Percentiles rank a stretch among this genome's conserved stretches.
Conservation (phyloP, 208 protist species). For the Lotmaria passim region DNA sequence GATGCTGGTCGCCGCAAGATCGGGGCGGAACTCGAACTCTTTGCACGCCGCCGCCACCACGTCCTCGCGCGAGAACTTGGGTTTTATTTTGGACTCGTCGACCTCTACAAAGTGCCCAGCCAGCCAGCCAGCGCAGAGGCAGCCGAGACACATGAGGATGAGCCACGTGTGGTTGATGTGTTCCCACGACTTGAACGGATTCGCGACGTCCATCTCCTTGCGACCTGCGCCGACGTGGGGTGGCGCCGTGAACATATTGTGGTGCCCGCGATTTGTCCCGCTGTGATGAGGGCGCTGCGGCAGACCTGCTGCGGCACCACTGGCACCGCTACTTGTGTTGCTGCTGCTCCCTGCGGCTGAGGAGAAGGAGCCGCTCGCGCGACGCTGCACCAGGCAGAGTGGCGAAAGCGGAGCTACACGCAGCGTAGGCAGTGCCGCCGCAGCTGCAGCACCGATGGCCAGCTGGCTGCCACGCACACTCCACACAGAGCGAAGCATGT, state of each 20-base stretch:
- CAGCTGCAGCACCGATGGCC: neutral
- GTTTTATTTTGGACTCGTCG: slow-evolving; percentile 76
- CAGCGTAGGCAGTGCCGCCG: neutral
- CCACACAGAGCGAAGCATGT: slow-evolving; percentile 22
- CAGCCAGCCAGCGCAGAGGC: slow-evolving; percentile 67
- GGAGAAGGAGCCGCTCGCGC: neutral
- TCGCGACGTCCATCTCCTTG: slow-evolving; percentile 54
- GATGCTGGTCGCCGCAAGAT: slow-evolving; percentile 77
- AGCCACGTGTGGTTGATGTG: slow-evolving; percentile 88
- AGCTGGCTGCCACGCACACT: neutral
- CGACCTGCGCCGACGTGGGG: slow-evolving; percentile 56
- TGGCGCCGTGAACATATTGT: slow-evolving; percentile 50
- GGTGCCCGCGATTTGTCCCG: neutral
- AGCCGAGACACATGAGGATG: slow-evolving; percentile 79
- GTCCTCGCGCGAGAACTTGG: slow-evolving; percentile 58
- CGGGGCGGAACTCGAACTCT: slow-evolving; percentile 82
- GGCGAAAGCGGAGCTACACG: neutral
- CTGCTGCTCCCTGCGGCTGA: neutral
- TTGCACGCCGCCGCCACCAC: slow-evolving; percentile 62
- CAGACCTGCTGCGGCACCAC: neutral
- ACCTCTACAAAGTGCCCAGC: slow-evolving; percentile 76
- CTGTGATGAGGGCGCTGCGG: too few relatives aligned
- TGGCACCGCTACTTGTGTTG: neutral
- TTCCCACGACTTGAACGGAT: slow-evolving; percentile 90
- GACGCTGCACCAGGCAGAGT: neutral